Evolutionary conservation across 192 early-diverging fungal genomes (phyloP).

Genomic region (Entophlyctis luteolus): DNA sequence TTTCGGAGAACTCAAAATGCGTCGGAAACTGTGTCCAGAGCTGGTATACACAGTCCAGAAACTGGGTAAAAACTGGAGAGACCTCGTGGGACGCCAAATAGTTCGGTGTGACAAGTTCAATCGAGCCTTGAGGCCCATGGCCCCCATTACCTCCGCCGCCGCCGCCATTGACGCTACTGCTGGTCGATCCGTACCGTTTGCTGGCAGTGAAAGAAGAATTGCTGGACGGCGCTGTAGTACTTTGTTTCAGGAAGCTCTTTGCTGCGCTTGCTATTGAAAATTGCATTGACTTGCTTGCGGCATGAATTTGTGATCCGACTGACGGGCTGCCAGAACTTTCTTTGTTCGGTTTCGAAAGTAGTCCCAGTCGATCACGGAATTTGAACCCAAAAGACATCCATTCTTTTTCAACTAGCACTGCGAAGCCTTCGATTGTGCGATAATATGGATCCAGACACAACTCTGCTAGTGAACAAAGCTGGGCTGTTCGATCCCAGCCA

Average conservation of each 20-base stretch:
- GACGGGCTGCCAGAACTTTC: slow-evolving; percentile 53
- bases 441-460: slow-evolving; percentile 95
- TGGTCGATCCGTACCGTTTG: not conserved
- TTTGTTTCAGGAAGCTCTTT: slow-evolving; percentile 35
- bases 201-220: not conserved
- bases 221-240: not conserved
- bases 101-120: slow-evolving; percentile 35
- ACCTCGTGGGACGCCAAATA: slow-evolving; percentile 61
- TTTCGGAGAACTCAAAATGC: slow-evolving; percentile 90
- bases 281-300: slow-evolving; percentile 40
- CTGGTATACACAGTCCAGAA: slow-evolving; percentile 95
- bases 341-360: slow-evolving; percentile 59
- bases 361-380: slow-evolving; percentile 88
- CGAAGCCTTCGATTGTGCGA: slow-evolving; percentile 88
- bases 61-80: slow-evolving; percentile 94
- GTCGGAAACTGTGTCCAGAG: slow-evolving; percentile 80
- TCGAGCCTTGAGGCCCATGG: slow-evolving; percentile 25
- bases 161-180: not conserved
- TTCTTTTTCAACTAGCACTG: slow-evolving; percentile 90
- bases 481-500: slow-evolving; percentile 97
- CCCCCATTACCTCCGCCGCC: not conserved
- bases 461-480: slow-evolving; percentile 82
- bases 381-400: slow-evolving; percentile 98
- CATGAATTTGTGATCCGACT: slow-evolving; percentile 35
- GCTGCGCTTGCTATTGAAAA: slow-evolving; percentile 37